Conservation (phyloP, 352 stramenopile species). For the Sclerospora graminicola region DNA sequence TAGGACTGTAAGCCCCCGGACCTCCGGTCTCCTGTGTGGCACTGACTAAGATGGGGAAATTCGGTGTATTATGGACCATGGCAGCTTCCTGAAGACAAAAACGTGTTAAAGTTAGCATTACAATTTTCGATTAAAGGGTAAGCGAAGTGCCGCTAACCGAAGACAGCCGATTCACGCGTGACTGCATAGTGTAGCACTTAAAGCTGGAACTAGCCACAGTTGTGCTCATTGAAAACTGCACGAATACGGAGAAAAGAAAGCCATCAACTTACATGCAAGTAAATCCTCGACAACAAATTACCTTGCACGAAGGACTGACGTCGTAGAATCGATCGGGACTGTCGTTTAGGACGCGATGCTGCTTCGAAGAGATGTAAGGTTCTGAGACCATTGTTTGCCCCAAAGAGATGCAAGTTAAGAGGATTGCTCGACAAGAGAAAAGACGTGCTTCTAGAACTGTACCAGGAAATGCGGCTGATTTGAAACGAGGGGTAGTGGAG, state of each 20-base stretch:
- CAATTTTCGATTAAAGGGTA: no score
- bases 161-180: constrained; percentile 35
- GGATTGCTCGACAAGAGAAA: neutral
- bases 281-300: constrained; percentile 3
- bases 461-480: constrained; percentile 58
- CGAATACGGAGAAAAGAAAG: no score
- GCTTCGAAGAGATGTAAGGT: constrained; percentile 57
- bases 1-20: constrained; percentile 38
- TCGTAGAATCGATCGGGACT: constrained; percentile 63
- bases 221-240: constrained; percentile 48
- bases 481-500: constrained; percentile 59
- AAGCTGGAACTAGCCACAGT: constrained; percentile 58
- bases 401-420: neutral
- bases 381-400: constrained; percentile 20
- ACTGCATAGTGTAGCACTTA: constrained; percentile 55
- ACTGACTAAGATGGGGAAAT: constrained; percentile 48
- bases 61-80: constrained; percentile 68
- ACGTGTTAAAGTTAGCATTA: no score
- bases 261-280: neutral
- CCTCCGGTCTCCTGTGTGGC: constrained; percentile 38
- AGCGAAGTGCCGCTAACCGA: constrained; percentile 26
- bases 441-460: neutral
- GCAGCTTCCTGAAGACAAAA: constrained; percentile 29
- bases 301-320: constrained; percentile 54
- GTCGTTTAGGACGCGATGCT: constrained; percentile 42